Evolutionary conservation across 2,329 filamentous ascomycete species (phyloP).

Genomic region (Phyllosticta paracitricarpa): DNA sequence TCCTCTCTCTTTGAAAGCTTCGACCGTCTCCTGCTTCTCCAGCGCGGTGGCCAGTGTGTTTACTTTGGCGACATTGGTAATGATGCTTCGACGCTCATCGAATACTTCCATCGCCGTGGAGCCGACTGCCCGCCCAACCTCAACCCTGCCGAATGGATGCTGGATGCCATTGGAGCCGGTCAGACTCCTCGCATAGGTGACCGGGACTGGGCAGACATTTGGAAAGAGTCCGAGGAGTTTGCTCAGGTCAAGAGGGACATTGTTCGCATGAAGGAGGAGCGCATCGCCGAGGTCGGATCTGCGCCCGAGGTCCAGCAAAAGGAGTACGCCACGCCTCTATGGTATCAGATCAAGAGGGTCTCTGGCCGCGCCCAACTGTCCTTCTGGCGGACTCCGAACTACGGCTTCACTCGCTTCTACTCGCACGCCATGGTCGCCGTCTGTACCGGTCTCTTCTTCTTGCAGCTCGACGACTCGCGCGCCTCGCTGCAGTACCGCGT

Average conservation of each 20-base stretch:
- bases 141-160: constrained; percentile 66
- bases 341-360: constrained; percentile 70
- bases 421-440: constrained; percentile 72
- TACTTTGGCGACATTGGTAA: constrained; percentile 80
- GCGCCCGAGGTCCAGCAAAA: constrained; percentile 45
- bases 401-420: constrained; percentile 79
- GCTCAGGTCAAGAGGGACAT: constrained; percentile 58
- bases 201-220: constrained; percentile 72
- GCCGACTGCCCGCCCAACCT: constrained; percentile 48
- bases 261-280: constrained; percentile 52
- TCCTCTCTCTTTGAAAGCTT: constrained; percentile 82
- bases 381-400: constrained; percentile 81
- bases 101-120: constrained; percentile 42
- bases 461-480: constrained; percentile 66
- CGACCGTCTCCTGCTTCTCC: constrained; percentile 68
- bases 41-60: constrained; percentile 68
- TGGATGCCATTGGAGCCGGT: constrained; percentile 72
- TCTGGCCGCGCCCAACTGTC: constrained; percentile 62
- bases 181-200: constrained; percentile 61
- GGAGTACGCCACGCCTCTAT: constrained; percentile 73
- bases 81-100: constrained; percentile 61
- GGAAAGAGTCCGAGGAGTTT: constrained; percentile 63
- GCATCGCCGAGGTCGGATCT: constrained; percentile 39
- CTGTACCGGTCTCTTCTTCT: constrained; percentile 68
- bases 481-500: constrained; percentile 73